phyloP scores from a whole-genome alignment of 805 yeast genomes.

The Ascoidea asiatica region DNA sequence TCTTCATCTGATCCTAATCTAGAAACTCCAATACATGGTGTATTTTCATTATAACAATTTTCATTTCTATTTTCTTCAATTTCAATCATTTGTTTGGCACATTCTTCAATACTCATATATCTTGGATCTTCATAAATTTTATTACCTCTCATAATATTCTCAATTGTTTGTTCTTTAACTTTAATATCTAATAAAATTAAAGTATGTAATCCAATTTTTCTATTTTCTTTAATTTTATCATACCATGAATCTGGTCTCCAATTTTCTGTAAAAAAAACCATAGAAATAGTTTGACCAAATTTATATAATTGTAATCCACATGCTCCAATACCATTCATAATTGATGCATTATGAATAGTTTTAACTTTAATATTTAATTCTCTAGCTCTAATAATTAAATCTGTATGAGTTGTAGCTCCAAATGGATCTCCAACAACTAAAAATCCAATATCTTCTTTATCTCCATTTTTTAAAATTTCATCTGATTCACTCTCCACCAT shows the following conservation, averaged over 20 bases:
- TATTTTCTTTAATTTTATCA: constrained; percentile 75
- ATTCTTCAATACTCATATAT: constrained; percentile 85
- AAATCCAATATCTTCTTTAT: constrained; percentile 77
- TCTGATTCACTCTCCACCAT: constrained; percentile 86
- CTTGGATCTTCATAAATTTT: constrained; percentile 93
- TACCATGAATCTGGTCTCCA: constrained; percentile 98
- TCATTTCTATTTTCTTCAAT: constrained; percentile 70
- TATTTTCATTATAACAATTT: constrained; percentile 67
- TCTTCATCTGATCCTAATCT: constrained; percentile 84
- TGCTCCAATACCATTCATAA: constrained; percentile 97
- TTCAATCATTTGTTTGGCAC: constrained; percentile 79
- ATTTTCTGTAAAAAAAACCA: constrained; percentile 86
- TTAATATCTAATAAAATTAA: constrained; percentile 80
- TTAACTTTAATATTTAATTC: constrained; percentile 69
- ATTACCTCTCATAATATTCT: constrained; percentile 87
- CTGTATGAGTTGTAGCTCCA: constrained; percentile 98
- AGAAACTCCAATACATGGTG: constrained; percentile 91
- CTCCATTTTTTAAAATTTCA: constrained; percentile 62
- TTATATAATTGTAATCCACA: constrained; percentile 92
- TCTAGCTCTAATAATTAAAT: constrained; percentile 81
- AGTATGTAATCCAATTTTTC: constrained; percentile 86
- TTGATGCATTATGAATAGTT: constrained; percentile 87
- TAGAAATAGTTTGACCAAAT: constrained; percentile 94
- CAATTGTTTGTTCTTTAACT: constrained; percentile 92
- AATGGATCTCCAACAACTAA: constrained; percentile 96